A percentile compares a stretch with the other conserved stretches of the same genome.
phyloP scores from a whole-genome alignment of 331 rosid genomes.

The Cydonia oblonga region DNA sequence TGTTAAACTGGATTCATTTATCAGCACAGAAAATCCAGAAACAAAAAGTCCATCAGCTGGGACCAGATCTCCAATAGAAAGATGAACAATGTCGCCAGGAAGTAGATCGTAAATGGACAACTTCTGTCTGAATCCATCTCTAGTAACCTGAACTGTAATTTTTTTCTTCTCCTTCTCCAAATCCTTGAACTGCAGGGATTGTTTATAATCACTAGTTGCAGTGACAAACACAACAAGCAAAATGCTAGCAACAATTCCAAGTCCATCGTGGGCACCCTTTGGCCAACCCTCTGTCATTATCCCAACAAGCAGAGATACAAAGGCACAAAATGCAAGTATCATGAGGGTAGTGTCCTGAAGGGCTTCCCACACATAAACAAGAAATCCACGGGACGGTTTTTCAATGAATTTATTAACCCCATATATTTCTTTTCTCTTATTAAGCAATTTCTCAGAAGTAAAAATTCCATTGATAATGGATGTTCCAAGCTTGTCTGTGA shows the following conservation, averaged over 20 bases:
- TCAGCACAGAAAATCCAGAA: conserved; percentile 68
- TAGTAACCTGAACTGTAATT: conserved; percentile 66
- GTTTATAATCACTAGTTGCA: conserved; percentile 86
- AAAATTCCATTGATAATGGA: conserved; percentile 46
- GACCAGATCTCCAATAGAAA: conserved; percentile 84
- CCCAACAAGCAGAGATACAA: conserved; percentile 77
- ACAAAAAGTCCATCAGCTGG: conserved; percentile 96
- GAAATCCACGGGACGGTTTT: conserved; percentile 64
- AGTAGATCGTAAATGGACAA: conserved; percentile 81
- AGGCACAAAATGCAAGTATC: conserved; percentile 82
- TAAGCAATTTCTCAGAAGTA: conserved; percentile 51
- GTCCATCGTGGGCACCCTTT: conserved; percentile 94
- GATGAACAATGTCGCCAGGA: conserved; percentile 92
- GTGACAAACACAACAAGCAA: conserved; percentile 95
- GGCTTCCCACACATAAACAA: conserved; percentile 93
- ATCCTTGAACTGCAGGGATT: conserved; percentile 93
- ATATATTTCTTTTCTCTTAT: conserved; percentile 55
- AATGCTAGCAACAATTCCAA: conserved; percentile 96
- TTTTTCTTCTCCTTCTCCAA: conserved; percentile 94
- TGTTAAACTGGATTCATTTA: conserved; percentile 93
- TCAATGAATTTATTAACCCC: conserved; percentile 84
- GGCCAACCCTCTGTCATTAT: conserved; percentile 94
- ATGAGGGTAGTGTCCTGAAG: conserved; percentile 91
- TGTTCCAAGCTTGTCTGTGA: conserved; percentile 52
- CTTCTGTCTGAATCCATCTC: conserved; percentile 82